A percentile compares a stretch with the other conserved stretches of the same genome.
These are phyloP conservation scores for Chernovozyma sophiae-reginae DNA, from an alignment of 1,139 yeast genomes.

Conservation along the genomic window DNA sequence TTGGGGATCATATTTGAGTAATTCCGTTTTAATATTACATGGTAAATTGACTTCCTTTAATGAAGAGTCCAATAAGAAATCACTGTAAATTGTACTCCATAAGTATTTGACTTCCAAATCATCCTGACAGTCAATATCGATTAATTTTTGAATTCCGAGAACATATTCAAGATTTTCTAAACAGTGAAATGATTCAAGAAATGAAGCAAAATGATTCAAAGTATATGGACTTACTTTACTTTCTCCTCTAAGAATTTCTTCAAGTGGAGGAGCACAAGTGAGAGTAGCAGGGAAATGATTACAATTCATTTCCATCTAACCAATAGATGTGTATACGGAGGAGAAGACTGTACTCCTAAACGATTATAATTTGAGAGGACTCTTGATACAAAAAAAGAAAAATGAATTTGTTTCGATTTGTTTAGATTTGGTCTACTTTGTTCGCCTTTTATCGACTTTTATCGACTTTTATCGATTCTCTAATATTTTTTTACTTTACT, in stretches of 20 bases:
- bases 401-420: too few relatives aligned
- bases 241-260: slow-evolving; percentile 4
- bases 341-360: too few relatives aligned
- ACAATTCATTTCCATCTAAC: too few relatives aligned
- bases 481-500: too few relatives aligned
- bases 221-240: slow-evolving; percentile 16
- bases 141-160: slow-evolving; percentile 24
- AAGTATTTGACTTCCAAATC: slow-evolving; percentile 1
- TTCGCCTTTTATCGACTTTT: too few relatives aligned
- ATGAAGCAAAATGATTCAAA: slow-evolving; percentile 21
- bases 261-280: slow-evolving; percentile 4
- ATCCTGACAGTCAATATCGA: slow-evolving; percentile 2
- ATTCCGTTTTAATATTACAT: slow-evolving; percentile 14
- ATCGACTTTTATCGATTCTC: too few relatives aligned
- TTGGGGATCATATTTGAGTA: slow-evolving; percentile 4
- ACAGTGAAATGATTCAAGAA: slow-evolving; percentile 28
- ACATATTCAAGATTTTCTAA: slow-evolving; percentile 35
- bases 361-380: too few relatives aligned
- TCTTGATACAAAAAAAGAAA: too few relatives aligned
- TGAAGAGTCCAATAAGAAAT: slow-evolving; percentile 25
- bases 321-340: too few relatives aligned
- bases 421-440: too few relatives aligned
- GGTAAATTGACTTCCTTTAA: slow-evolving; percentile 36
- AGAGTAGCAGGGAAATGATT: too few relatives aligned
- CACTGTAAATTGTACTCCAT: slow-evolving; percentile 25